A percentile compares a stretch with the other conserved stretches of the same genome.
These are phyloP conservation scores for Debaryomycetaceae sp. DNA, from an alignment of 1,139 yeast species.

Conservation along the genomic window DNA sequence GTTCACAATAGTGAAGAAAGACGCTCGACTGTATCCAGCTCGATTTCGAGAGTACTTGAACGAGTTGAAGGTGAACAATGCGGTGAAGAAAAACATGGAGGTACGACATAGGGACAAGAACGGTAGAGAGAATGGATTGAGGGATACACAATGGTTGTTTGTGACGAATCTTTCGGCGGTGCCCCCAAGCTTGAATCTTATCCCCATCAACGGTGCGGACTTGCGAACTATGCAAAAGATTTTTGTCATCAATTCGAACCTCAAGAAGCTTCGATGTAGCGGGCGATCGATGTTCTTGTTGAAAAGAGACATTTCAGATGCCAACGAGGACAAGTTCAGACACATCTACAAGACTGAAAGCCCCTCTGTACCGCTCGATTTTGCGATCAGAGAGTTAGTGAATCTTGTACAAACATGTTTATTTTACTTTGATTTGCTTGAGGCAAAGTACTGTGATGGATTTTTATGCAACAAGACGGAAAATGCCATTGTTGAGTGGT, in stretches of 20 bases:
- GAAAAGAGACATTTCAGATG: conserved; percentile 62
- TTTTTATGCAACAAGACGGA: conserved; percentile 75
- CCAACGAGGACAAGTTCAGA: conserved; percentile 79
- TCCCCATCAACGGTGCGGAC: conserved; percentile 69
- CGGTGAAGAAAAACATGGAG: conserved; percentile 41
- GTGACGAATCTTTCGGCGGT: conserved; percentile 79
- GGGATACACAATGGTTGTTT: conserved; percentile 42
- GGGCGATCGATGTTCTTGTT: conserved; percentile 78
- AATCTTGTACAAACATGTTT: conserved; percentile 71
- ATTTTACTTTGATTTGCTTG: conserved; percentile 72
- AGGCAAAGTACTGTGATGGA: conserved; percentile 76
- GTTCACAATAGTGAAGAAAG: conserved; percentile 55
- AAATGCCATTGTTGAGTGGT: conserved; percentile 73
- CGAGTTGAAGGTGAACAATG: conserved; percentile 60
- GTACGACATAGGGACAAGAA: conserved; percentile 21
- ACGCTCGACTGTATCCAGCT: conserved; percentile 55
- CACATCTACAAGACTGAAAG: conserved; percentile 62
- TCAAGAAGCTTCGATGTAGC: conserved; percentile 76
- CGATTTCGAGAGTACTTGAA: conserved; percentile 58
- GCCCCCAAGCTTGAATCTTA: conserved; percentile 69
- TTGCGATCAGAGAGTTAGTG: conserved; percentile 74
- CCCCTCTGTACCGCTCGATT: conserved; percentile 49
- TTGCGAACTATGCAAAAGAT: conserved; percentile 48
- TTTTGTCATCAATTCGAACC: conserved; percentile 71
- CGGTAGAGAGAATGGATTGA: conserved; percentile 2